Conservation (phyloP, 2,329 filamentous ascomycete species). For the Aspergillus pseudoterreus region DNA sequence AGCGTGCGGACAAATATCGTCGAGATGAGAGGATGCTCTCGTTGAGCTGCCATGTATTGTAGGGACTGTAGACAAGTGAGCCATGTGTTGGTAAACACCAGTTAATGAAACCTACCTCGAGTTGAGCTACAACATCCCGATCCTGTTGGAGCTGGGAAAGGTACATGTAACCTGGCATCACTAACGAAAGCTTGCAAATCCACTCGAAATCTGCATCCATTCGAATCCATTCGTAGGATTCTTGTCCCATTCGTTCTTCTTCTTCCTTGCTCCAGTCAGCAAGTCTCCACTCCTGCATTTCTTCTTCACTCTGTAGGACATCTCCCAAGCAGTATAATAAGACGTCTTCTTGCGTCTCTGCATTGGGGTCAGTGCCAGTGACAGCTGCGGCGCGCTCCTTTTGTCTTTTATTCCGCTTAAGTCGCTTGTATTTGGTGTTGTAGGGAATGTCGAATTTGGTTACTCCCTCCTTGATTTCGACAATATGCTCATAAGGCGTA, state of each 20-base stretch:
- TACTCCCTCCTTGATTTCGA: slow-evolving; percentile 84
- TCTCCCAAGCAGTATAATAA: slow-evolving; percentile 90
- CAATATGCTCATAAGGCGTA: slow-evolving; percentile 95
- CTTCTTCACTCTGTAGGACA: slow-evolving; percentile 76
- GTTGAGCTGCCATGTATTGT: slow-evolving; percentile 65
- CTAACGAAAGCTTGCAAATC: slow-evolving; percentile 79
- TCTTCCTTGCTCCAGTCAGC: slow-evolving; percentile 87
- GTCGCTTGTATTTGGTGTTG: slow-evolving; percentile 97
- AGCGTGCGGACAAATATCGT: slow-evolving; percentile 86
- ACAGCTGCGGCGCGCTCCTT: slow-evolving; percentile 70
- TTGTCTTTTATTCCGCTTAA: slow-evolving; percentile 81
- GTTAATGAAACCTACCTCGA: slow-evolving; percentile 46
- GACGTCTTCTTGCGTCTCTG: slow-evolving; percentile 71
- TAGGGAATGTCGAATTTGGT: slow-evolving; percentile 93
- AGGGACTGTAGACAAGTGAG: slow-evolving; percentile 51
- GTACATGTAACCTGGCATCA: slow-evolving; percentile 95
- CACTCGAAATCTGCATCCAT: slow-evolving; percentile 98
- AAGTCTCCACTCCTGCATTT: slow-evolving; percentile 77
- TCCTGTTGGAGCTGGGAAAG: slow-evolving; percentile 96
- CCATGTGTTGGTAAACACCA: slow-evolving; percentile 1
- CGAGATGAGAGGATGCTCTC: slow-evolving; percentile 75
- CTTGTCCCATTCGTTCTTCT: slow-evolving; percentile 86
- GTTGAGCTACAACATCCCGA: slow-evolving; percentile 86
- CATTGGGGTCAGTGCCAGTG: slow-evolving; percentile 59
- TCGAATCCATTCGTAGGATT: slow-evolving; percentile 98